A percentile compares a stretch with the other conserved stretches of the same genome.
These are phyloP conservation scores for Blastocystis sp. DNA, from an alignment of 352 stramenopile genomes.

Conservation along the genomic window DNA sequence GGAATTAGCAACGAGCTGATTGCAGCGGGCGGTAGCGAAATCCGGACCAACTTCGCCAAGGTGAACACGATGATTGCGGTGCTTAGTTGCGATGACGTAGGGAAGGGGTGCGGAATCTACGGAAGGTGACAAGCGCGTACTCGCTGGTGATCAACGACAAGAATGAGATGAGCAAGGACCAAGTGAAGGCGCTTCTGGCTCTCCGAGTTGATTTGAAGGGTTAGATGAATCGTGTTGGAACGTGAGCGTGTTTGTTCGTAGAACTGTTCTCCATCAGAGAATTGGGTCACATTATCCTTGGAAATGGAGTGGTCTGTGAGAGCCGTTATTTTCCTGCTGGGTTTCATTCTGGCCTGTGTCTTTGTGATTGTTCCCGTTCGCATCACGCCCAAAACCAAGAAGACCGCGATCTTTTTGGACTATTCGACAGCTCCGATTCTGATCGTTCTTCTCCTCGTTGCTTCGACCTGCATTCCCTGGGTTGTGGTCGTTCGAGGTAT, in stretches of 20 bases:
- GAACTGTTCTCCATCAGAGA: too few species aligned
- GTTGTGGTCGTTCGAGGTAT: conserved; percentile 44
- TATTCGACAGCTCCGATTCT: conserved; percentile 19
- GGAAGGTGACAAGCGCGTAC: conserved; percentile 7
- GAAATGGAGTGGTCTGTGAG: neutral
- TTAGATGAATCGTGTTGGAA: too few species aligned
- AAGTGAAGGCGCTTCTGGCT: conserved; percentile 10
- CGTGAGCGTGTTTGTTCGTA: too few species aligned
- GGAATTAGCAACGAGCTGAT: conserved; percentile 33
- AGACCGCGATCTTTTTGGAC: neutral
- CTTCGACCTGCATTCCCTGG: conserved; percentile 11
- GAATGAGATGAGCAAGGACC: neutral
- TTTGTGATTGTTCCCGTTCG: conserved; percentile 28
- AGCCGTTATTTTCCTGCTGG: conserved; percentile 16
- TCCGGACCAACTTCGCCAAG: conserved; percentile 9
- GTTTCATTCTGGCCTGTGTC: neutral
- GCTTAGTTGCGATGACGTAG: conserved; percentile 43
- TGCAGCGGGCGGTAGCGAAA: conserved; percentile 9
- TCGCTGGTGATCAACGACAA: neutral
- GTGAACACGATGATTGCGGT: conserved; percentile 15
- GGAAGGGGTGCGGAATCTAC: neutral
- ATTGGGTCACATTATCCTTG: too few species aligned
- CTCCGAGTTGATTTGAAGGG: neutral
- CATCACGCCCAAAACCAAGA: neutral
- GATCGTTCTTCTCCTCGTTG: conserved; percentile 10